A percentile compares a stretch with the other conserved stretches of the same genome.
These are phyloP conservation scores for Plectosphaerella sp. DNA, from an alignment of 2,329 filamentous ascomycete genomes.

Conservation along the genomic window DNA sequence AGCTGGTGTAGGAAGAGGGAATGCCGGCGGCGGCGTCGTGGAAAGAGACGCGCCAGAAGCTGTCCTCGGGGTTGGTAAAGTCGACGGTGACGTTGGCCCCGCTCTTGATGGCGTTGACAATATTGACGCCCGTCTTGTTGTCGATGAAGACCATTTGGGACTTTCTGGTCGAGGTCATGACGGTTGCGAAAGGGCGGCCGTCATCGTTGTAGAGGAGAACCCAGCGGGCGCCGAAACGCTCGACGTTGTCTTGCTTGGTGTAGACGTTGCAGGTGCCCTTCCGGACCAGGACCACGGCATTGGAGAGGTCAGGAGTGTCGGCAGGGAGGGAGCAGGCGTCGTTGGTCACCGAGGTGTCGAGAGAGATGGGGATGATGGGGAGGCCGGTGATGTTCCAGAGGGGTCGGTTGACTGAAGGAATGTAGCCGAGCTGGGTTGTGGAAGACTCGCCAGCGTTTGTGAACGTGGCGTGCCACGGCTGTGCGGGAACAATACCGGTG, in stretches of 20 bases:
- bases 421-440: constrained; percentile 21
- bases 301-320: constrained; percentile 14
- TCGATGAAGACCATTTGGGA: neutral
- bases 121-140: constrained; percentile 8
- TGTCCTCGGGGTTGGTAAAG: constrained; percentile 4
- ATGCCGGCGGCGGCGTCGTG: constrained; percentile 24
- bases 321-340: constrained; percentile 20
- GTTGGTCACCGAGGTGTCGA: constrained; percentile 15
- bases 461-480: neutral
- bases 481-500: neutral
- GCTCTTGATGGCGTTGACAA: constrained; percentile 10
- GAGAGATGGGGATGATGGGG: constrained; percentile 11
- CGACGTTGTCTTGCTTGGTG: constrained; percentile 20
- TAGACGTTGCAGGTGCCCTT: constrained; percentile 25
- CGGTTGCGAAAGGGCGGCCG: constrained; percentile 17
- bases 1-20: constrained; percentile 32
- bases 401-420: constrained; percentile 20
- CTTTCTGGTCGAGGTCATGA: neutral
- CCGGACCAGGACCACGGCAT: constrained; percentile 20
- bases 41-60: constrained; percentile 8
- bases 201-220: constrained; percentile 23
- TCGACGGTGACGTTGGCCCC: constrained; percentile 9
- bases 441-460: neutral
- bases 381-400: constrained; percentile 9
- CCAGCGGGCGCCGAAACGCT: constrained; percentile 17